phyloP scores from a whole-genome alignment of 1,284 basidiomycete species.

The Phlebopus sp. region DNA sequence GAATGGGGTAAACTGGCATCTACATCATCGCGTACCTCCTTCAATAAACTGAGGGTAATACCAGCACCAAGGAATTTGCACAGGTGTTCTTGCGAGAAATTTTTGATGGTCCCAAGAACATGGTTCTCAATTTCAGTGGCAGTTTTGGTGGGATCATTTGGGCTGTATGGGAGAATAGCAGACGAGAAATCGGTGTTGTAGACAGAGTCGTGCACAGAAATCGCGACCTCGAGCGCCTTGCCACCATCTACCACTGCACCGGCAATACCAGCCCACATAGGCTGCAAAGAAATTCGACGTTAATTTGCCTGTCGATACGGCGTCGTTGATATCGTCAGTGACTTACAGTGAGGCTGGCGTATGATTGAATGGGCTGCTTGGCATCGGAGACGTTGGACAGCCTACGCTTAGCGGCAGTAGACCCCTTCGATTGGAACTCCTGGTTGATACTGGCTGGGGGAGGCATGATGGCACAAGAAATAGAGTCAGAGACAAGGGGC shows the following conservation, averaged over 20 bases:
- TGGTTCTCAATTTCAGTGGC: constrained; percentile 58
- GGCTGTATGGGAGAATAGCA: constrained; percentile 45
- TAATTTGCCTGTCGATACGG: constrained; percentile 19
- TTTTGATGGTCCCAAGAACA: constrained; percentile 58
- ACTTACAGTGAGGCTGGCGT: constrained; percentile 64
- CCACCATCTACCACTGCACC: constrained; percentile 57
- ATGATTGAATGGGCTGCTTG: constrained; percentile 50
- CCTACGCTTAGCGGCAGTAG: constrained; percentile 60
- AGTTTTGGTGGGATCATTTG: constrained; percentile 49
- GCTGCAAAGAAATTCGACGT: constrained; percentile 41
- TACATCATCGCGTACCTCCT: constrained; percentile 39
- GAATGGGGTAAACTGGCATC: not conserved
- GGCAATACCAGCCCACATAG: constrained; percentile 81
- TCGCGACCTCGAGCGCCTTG: constrained; percentile 61
- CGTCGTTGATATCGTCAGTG: constrained; percentile 9
- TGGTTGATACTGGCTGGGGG: constrained; percentile 31
- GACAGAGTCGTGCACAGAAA: constrained; percentile 78
- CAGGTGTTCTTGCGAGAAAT: constrained; percentile 69
- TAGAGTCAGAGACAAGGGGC: constrained; percentile 9
- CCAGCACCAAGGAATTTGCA: constrained; percentile 79
- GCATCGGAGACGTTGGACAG: constrained; percentile 52
- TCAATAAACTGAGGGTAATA: constrained; percentile 47
- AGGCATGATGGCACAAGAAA: constrained; percentile 39
- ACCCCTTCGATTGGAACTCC: constrained; percentile 61
- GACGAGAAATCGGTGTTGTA: constrained; percentile 76